A percentile compares a stretch with the other conserved stretches of the same genome.
Conservation (phyloP, 2,329 filamentous ascomycete genomes). For the Xylaria hypoxylon region DNA sequence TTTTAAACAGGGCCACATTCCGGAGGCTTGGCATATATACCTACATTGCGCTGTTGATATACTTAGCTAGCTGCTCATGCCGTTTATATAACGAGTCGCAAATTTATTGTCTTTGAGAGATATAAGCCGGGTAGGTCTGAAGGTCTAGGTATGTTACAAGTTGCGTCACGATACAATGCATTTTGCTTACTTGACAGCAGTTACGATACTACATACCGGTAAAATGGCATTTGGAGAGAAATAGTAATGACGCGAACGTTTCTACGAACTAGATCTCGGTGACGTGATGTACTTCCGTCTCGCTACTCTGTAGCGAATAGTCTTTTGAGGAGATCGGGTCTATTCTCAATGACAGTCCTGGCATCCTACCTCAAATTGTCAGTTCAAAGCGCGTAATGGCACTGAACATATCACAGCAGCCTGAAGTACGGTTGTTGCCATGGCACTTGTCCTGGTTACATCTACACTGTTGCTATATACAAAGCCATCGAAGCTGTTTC, state of each 20-base stretch:
- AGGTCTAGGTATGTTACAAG: background rate
- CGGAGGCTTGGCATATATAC: slow-evolving; percentile 13
- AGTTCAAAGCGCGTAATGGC: background rate
- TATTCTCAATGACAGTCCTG: background rate
- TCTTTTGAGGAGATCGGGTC: background rate
- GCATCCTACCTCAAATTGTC: background rate
- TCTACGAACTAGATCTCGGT: background rate
- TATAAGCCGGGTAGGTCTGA: background rate
- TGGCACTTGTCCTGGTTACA: background rate
- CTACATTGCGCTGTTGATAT: background rate
- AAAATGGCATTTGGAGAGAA: background rate
- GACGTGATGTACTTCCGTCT: background rate
- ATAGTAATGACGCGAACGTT: background rate
- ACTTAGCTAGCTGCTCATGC: slow-evolving; percentile 12
- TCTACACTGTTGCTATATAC: background rate
- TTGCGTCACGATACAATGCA: background rate
- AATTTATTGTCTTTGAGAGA: slow-evolving; percentile 1
- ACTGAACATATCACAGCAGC: no score
- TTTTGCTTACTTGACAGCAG: background rate
- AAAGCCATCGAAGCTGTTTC: background rate
- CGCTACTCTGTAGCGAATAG: background rate
- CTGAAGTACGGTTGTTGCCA: background rate
- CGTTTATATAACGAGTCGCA: background rate
- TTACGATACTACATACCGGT: background rate
- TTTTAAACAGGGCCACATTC: background rate